A percentile compares a stretch with the other conserved stretches of the same genome.
These are phyloP conservation scores for Echria macrotheca DNA, from an alignment of 495 filamentous ascomycete species.

Conservation along the genomic window DNA sequence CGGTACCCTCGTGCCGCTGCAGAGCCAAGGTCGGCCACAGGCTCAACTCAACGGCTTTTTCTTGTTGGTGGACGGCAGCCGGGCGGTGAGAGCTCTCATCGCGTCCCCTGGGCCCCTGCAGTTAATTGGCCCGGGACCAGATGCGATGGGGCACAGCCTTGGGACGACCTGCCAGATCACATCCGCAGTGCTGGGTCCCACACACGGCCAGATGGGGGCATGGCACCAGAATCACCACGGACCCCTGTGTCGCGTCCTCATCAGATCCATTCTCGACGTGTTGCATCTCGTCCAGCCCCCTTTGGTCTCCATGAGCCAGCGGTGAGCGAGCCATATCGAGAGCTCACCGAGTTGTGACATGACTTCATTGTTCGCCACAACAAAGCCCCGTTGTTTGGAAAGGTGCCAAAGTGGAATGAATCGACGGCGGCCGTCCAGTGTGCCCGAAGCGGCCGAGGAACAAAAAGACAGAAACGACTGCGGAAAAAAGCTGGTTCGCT, in stretches of 20 bases:
- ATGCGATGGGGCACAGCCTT: too few species aligned
- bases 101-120: constrained; percentile 3
- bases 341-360: neutral
- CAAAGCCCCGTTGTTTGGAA: neutral
- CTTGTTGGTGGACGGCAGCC: constrained; percentile 2
- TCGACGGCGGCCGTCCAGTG: neutral
- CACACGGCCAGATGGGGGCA: neutral
- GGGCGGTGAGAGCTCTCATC: neutral
- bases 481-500: neutral
- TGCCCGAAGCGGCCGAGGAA: too few species aligned
- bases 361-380: constrained; percentile 4
- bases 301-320: neutral
- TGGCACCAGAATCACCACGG: neutral
- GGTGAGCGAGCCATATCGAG: neutral
- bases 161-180: constrained; percentile 5
- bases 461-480: neutral
- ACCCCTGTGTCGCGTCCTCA: neutral
- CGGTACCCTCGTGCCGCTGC: neutral
- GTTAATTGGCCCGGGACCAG: constrained; percentile 19
- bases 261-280: constrained; percentile 2
- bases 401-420: neutral
- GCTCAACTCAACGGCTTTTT: constrained; percentile 12
- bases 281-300: too few species aligned
- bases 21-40: constrained; percentile 10
- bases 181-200: neutral